These are phyloP conservation scores for Ricinus communis DNA, from an alignment of 345 rosid species.

Conservation along the genomic window DNA sequence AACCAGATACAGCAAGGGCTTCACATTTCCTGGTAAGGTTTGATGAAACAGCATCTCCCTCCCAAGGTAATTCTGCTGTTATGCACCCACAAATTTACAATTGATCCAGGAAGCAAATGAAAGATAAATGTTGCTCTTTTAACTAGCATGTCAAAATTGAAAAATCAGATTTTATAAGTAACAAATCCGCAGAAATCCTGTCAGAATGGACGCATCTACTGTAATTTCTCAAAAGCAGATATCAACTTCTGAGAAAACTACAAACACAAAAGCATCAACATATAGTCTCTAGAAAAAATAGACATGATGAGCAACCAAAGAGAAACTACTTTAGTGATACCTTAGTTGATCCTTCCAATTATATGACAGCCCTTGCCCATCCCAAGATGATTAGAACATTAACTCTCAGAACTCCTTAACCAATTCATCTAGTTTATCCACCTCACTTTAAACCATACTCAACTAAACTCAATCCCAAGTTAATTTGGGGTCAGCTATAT, in stretches of 20 bases:
- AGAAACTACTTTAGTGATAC: neutral
- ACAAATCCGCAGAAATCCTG: neutral
- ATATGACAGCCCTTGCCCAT: constrained; percentile 1
- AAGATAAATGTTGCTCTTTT: neutral
- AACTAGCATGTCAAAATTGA: neutral
- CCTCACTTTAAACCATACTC: neutral
- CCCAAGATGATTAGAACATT: neutral
- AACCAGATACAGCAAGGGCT: constrained; percentile 91
- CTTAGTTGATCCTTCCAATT: neutral
- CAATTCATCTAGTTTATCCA: neutral
- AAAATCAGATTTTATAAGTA: neutral
- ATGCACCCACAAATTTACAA: constrained; percentile 19
- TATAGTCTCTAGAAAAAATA: neutral
- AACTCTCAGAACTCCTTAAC: neutral
- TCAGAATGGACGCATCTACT: neutral
- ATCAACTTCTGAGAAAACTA: neutral
- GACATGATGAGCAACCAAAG: neutral
- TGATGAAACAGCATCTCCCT: constrained; percentile 59
- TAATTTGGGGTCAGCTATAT: too few relatives aligned
- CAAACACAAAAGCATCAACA: neutral
- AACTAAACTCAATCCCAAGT: too few relatives aligned
- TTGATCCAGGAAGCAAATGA: neutral
- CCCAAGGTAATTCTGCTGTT: constrained; percentile 64
- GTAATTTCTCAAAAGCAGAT: neutral
- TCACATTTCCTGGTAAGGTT: constrained; percentile 75